Conservation (phyloP, 2,329 filamentous ascomycete species). For the Chrysosporium queenslandicum region DNA sequence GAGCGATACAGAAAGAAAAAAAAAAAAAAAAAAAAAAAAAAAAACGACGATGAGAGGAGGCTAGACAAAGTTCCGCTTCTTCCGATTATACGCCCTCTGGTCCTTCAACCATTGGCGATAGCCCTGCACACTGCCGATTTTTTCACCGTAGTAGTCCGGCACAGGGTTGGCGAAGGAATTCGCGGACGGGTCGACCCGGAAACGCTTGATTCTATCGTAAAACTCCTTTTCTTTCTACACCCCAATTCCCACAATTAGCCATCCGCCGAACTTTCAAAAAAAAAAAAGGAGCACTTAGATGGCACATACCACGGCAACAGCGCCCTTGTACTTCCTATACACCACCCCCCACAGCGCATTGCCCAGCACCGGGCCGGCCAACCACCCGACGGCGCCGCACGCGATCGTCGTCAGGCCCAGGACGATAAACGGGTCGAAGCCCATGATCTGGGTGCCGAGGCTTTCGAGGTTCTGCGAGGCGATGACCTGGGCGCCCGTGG, state of each 20-base stretch:
- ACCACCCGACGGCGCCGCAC: slow-evolving; percentile 74
- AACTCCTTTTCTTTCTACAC: slow-evolving; percentile 82
- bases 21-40: not conserved
- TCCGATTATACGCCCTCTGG: slow-evolving; percentile 92
- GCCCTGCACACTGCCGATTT: slow-evolving; percentile 83
- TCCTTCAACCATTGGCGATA: slow-evolving; percentile 97
- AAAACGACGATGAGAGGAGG: not conserved
- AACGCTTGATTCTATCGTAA: slow-evolving; percentile 80
- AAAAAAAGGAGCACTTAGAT: not conserved
- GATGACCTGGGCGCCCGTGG: slow-evolving; percentile 45
- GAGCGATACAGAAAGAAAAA: not conserved
- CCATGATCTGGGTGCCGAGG: slow-evolving; percentile 56
- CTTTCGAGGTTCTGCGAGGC: slow-evolving; percentile 60
- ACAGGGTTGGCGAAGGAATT: slow-evolving; percentile 88
- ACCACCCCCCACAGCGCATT: slow-evolving; percentile 67
- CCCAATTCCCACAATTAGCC: slow-evolving; percentile 1
- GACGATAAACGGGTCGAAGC: slow-evolving; percentile 78
- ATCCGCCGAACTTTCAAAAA: not conserved
- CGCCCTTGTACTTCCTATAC: slow-evolving; percentile 58
- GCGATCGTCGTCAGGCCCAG: slow-evolving; percentile 70
- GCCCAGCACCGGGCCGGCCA: slow-evolving; percentile 73
- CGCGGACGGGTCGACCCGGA: slow-evolving; percentile 80
- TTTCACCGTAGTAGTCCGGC: slow-evolving; percentile 97
- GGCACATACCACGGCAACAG: slow-evolving; percentile 59
- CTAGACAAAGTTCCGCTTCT: slow-evolving; percentile 46